phyloP scores from a whole-genome alignment of 78 protist species.

The Bigelowiella natans region DNA sequence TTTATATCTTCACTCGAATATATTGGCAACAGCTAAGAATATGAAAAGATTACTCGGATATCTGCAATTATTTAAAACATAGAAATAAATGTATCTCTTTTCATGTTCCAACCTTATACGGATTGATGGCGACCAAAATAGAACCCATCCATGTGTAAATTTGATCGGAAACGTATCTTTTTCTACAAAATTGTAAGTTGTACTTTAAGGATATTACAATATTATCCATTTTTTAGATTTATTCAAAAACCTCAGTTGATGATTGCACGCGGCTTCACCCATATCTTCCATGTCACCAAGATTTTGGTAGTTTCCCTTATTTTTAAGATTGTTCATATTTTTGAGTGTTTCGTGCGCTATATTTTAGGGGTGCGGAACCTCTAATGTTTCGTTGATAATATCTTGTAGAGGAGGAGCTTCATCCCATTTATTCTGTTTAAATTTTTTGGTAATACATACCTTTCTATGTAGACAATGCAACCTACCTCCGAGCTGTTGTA shows the following conservation, averaged over 20 bases:
- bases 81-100: neutral
- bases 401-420: neutral
- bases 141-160: neutral
- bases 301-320: neutral
- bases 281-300: neutral
- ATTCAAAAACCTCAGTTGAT: neutral
- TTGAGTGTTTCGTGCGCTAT: neutral
- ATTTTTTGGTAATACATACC: neutral
- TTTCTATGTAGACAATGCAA: neutral
- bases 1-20: neutral
- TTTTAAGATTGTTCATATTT: neutral
- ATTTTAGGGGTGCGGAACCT: neutral
- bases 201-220: neutral
- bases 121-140: neutral
- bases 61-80: neutral
- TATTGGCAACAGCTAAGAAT: neutral
- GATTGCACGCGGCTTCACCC: neutral
- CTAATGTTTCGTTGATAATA: neutral
- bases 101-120: neutral
- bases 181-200: no score
- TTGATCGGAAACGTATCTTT: neutral
- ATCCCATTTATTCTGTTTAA: neutral
- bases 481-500: neutral
- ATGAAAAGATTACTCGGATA: neutral
- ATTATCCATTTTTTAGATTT: neutral